Evolutionary conservation across 164 flowering plant genomes (phyloP), one percentile per base, ranked within the genome.

Genomic region (Cinnamomum chago): DNA sequence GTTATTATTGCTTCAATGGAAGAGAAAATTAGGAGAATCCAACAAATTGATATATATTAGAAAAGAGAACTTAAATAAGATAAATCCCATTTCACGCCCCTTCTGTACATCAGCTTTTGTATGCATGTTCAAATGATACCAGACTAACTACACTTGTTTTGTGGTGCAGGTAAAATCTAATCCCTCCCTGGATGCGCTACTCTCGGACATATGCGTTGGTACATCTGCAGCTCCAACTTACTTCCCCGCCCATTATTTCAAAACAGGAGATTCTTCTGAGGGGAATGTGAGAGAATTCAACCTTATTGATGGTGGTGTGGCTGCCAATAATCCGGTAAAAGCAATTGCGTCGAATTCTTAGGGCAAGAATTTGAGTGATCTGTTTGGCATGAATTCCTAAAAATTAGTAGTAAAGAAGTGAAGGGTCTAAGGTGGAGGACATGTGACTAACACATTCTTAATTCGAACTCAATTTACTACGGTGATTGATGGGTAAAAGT

Each of bases 171-270:
- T 73, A 23, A 73, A 65, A 51, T 51, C n/a, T 3, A 40, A 72
- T 33, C 50, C 68, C 10, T 58, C 72, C n/a, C 13, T 40, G 55
- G 66, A 76, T 67, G 58, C 71, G 7, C 72, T 55, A 5, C 65
- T 76, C 12, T 72, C 71, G 13, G 75, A 76, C 33, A 67, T 76
- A 17, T 72, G 79, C 75, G 52, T 76, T 18, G 52, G 65, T 23
- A 75, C 78, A 50, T 76, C 74, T 14, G 74, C 78, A 0, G 74
- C 78, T 10, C 79, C 79, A 23, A 76, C 79, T 3, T 72, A 52
- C 55, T 58, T 76, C 1, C 75, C 79, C 10, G 67, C 71, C 15
- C 55, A 76, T 52, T 65, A 52, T 22, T 76, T 76, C 25, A 65
- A 30, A 25, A 67, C 14, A 7, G 58, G 20, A 58, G 79, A 67